Conservation (phyloP, 2,329 filamentous ascomycete species). For the Fusarium burgessii region DNA sequence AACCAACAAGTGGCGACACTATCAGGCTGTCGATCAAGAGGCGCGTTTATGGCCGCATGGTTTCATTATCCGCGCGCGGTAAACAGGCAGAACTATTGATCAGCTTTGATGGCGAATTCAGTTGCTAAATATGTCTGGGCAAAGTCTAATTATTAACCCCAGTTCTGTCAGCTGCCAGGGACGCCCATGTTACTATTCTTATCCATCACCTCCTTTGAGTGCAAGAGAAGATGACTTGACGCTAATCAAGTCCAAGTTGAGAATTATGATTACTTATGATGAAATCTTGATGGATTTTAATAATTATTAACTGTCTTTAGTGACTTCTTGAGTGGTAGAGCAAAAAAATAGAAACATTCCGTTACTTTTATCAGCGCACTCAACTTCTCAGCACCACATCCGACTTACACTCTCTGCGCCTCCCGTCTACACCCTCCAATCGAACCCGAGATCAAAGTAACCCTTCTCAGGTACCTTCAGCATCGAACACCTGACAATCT, state of each 20-base stretch:
- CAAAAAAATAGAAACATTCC: background rate
- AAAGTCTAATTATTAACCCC: background rate
- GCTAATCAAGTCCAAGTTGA: background rate
- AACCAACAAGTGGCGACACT: constrained; percentile 4
- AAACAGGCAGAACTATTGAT: background rate
- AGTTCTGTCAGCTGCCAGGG: background rate
- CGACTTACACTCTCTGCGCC: background rate
- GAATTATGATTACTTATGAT: background rate
- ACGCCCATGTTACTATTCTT: constrained; percentile 16
- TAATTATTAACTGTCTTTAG: background rate
- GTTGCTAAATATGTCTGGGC: background rate
- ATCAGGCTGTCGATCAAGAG: background rate
- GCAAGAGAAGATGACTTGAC: background rate
- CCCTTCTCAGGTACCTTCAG: constrained; percentile 37
- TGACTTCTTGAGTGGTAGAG: background rate
- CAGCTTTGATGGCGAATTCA: background rate
- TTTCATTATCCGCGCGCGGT: constrained; percentile 27
- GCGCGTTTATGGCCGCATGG: constrained; percentile 5
- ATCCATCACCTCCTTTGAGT: background rate
- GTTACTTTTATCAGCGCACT: background rate
- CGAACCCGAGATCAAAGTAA: constrained; percentile 32
- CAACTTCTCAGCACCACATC: background rate
- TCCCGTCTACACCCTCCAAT: constrained; percentile 27
- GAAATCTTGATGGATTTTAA: background rate
- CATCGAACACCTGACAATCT: constrained; percentile 34